Evolutionary conservation across 106 monocot species (phyloP).

Genomic region (Iris macrosiphon): DNA sequence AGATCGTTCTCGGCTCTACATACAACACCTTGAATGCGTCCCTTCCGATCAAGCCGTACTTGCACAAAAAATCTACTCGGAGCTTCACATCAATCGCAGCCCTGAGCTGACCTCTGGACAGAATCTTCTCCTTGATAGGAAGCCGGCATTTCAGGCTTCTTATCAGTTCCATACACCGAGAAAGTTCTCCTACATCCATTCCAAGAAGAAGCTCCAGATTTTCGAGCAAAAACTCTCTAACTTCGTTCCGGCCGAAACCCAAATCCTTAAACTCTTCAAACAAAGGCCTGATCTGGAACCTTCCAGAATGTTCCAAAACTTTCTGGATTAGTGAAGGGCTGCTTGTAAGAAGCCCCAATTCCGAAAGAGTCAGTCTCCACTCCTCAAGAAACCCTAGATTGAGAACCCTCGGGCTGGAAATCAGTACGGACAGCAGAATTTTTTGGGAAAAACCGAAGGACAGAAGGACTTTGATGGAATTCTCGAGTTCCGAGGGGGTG

Average conservation of each 20-base stretch:
- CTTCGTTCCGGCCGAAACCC: slow-evolving; percentile 21
- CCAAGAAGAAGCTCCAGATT: slow-evolving; percentile 36
- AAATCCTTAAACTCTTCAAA: slow-evolving; percentile 46
- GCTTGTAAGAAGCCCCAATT: slow-evolving; percentile 5
- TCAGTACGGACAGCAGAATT: slow-evolving; percentile 13
- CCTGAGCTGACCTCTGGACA: slow-evolving; percentile 28
- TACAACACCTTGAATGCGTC: slow-evolving; percentile 67
- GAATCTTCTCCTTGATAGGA: slow-evolving; percentile 50
- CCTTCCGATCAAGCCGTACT: slow-evolving; percentile 58
- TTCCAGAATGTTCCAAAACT: slow-evolving; percentile 31
- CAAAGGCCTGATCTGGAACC: slow-evolving; percentile 33
- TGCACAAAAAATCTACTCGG: slow-evolving; percentile 56
- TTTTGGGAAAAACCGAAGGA: slow-evolving; percentile 23
- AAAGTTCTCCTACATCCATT: slow-evolving; percentile 67
- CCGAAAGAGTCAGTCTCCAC: slow-evolving; percentile 23
- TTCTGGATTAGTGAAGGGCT: slow-evolving; percentile 12
- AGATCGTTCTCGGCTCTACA: slow-evolving; percentile 63
- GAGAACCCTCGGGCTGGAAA: slow-evolving; percentile 14
- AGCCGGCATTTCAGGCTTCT: slow-evolving; percentile 58
- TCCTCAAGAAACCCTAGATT: slow-evolving; percentile 15
- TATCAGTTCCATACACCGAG: slow-evolving; percentile 39
- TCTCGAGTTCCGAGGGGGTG: slow-evolving; percentile 11
- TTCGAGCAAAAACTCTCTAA: slow-evolving; percentile 26
- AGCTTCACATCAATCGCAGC: slow-evolving; percentile 50
- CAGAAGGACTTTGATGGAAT: slow-evolving; percentile 9